Conservation (phyloP, 441 rosid genomes). For the Corymbia citriodora region DNA sequence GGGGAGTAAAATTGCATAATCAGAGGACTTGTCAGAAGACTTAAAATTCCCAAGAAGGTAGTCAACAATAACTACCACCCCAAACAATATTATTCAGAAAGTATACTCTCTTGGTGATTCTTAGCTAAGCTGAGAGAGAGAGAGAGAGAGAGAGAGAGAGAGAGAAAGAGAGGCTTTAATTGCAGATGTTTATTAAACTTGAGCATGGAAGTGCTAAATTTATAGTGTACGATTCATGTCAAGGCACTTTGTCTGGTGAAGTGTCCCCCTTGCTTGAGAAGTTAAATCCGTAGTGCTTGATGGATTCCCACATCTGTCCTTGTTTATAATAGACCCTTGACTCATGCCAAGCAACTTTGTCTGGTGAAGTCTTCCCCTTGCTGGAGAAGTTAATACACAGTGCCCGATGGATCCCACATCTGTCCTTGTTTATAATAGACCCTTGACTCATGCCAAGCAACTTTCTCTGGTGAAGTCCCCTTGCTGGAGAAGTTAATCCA, state of each 20-base stretch:
- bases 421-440: neutral
- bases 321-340: too few relatives aligned
- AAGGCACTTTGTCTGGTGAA: neutral
- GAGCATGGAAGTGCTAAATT: neutral
- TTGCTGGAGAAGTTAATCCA: neutral
- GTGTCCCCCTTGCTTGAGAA: neutral
- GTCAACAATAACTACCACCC: neutral
- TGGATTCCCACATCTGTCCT: neutral
- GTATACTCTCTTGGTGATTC: neutral
- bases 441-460: neutral
- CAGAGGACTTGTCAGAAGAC: neutral
- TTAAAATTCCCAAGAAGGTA: neutral
- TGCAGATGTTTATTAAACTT: neutral
- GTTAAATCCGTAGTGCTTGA: neutral
- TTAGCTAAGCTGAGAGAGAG: neutral
- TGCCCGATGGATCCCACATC: too few relatives aligned
- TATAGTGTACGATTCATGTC: neutral
- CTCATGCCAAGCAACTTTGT: too few relatives aligned
- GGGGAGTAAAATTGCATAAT: neutral
- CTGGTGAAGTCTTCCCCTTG: too few relatives aligned
- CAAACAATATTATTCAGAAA: neutral
- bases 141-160: too few relatives aligned
- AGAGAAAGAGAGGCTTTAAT: neutral
- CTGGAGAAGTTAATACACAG: too few relatives aligned
- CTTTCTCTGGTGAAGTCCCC: neutral